Percentiles rank a stretch among this genome's conserved stretches.
These are phyloP conservation scores for Ustilago nuda DNA, from an alignment of 1,284 basidiomycete species.

Conservation along the genomic window DNA sequence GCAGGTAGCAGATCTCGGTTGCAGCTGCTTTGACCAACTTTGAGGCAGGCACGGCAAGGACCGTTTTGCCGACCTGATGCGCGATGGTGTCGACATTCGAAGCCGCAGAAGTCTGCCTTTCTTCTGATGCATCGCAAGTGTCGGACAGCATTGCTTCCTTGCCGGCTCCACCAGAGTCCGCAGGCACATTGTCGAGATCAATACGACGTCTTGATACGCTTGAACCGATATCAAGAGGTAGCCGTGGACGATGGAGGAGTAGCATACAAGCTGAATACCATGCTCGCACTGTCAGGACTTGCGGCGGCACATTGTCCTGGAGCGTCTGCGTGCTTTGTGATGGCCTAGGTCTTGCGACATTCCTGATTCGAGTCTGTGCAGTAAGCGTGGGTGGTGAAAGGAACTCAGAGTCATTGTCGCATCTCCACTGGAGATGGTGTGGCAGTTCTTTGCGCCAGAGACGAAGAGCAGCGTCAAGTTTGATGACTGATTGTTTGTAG, in stretches of 20 bases:
- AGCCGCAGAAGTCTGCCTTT: not conserved
- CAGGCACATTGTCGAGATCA: not conserved
- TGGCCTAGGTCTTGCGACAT: not conserved
- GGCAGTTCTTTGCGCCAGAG: constrained; percentile 2
- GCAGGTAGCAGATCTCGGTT: constrained; percentile 21
- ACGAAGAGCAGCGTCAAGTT: constrained; percentile 10
- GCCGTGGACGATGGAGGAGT: constrained; percentile 20
- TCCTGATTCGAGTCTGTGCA: not conserved
- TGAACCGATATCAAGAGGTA: constrained; percentile 11
- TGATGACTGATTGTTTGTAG: constrained; percentile 4
- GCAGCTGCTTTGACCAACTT: constrained; percentile 18
- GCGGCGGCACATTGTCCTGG: constrained; percentile 21
- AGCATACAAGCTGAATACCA: constrained; percentile 31
- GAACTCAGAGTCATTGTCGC: not conserved
- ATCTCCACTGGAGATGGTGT: constrained; percentile 9
- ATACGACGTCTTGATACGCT: not conserved
- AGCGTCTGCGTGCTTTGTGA: not conserved
- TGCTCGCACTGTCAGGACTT: constrained; percentile 27
- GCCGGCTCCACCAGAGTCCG: not conserved
- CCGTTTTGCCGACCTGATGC: not conserved
- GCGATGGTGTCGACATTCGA: not conserved
- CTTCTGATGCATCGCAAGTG: not conserved
- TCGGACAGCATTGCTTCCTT: not conserved
- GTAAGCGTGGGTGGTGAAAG: not conserved
- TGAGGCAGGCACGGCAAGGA: constrained; percentile 5